Conservation (phyloP, 495 filamentous ascomycete species). For the Aspergillus baeticus region DNA sequence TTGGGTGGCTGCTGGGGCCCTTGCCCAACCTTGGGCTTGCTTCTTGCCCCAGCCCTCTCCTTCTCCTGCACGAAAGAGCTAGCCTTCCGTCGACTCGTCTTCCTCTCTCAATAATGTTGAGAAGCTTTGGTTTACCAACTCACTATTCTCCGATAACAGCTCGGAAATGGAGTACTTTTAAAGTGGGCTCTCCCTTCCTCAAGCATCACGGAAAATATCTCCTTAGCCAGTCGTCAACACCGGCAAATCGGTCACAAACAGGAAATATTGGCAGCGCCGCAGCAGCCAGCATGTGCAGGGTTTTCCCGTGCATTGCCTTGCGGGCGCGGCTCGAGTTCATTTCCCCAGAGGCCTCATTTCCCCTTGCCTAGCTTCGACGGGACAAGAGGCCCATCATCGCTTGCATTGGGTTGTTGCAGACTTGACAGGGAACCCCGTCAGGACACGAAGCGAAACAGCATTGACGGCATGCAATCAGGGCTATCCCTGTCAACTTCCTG, state of each 20-base stretch:
- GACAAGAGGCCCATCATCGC: background rate
- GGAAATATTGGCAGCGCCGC: background rate
- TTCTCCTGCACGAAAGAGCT: background rate
- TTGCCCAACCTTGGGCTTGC: no score
- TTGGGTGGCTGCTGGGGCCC: background rate
- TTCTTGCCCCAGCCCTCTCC: no score
- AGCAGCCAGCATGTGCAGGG: background rate
- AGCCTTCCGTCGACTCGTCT: no score
- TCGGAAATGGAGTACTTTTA: background rate
- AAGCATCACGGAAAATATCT: background rate
- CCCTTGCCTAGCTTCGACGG: background rate
- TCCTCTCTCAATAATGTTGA: no score
- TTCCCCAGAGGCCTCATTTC: background rate
- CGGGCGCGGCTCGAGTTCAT: background rate
- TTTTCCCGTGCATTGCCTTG: background rate
- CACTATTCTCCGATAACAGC: no score
- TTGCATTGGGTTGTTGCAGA: background rate
- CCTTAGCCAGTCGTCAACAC: background rate
- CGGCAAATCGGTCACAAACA: background rate
- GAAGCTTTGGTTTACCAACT: no score
- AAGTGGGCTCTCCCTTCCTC: background rate
- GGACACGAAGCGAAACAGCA: background rate
- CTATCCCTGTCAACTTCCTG: conserved; percentile 1
- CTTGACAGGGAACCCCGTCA: background rate
- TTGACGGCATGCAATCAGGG: background rate